These are phyloP conservation scores for Withania somnifera DNA, from an alignment of 305 asterid species.

Conservation along the genomic window DNA sequence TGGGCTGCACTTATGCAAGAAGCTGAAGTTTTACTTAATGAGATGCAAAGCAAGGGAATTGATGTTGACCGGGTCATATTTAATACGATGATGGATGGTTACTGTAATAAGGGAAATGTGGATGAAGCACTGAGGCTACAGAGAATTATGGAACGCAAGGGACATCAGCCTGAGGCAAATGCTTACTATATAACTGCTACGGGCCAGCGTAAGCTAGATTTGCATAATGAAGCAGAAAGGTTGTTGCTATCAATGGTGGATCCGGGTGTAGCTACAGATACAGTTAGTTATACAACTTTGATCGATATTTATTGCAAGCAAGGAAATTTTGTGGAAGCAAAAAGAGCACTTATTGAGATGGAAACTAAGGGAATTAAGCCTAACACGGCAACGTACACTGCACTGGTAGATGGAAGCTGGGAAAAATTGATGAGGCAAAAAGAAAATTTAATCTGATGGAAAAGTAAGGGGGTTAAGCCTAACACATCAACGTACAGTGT, in stretches of 20 bases:
- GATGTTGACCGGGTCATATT: conserved; percentile 41
- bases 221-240: conserved; percentile 45
- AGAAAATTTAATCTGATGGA: conserved; percentile 45
- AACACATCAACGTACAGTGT: conserved; percentile 29
- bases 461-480: conserved; percentile 42
- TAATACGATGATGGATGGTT: conserved; percentile 69
- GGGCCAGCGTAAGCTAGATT: conserved; percentile 41
- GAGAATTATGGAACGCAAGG: conserved; percentile 49
- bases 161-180: conserved; percentile 52
- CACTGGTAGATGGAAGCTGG: conserved; percentile 30
- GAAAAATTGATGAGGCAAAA: conserved; percentile 56
- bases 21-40: conserved; percentile 39
- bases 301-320: conserved; percentile 51
- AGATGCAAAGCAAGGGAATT: conserved; percentile 61
- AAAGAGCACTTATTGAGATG: conserved; percentile 49
- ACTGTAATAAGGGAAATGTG: conserved; percentile 61
- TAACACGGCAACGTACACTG: conserved; percentile 33
- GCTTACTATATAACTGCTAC: conserved; percentile 44
- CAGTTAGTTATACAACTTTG: conserved; percentile 46
- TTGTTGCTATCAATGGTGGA: conserved; percentile 47
- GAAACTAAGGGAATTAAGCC: conserved; percentile 49
- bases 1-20: conserved; percentile 53
- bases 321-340: conserved; percentile 15
- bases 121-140: conserved; percentile 49
- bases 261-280: conserved; percentile 33